Evolutionary conservation across 257 asterid species (phyloP).

Genomic region (Oldenlandia corymbosa): DNA sequence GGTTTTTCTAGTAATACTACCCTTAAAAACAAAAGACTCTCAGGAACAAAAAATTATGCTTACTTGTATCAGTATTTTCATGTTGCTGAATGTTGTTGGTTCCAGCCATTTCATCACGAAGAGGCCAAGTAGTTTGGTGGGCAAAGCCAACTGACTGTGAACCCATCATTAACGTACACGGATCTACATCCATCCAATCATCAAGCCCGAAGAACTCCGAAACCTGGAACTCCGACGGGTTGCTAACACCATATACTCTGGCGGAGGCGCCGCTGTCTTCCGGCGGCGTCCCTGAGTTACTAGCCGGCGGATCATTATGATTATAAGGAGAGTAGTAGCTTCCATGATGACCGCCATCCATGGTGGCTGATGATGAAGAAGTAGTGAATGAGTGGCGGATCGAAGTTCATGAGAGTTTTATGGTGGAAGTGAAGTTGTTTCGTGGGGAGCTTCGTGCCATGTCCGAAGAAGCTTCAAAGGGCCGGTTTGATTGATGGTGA

Average conservation of each 20-base stretch:
- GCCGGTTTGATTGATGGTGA: slow-evolving; percentile 41
- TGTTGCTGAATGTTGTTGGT: slow-evolving; percentile 25
- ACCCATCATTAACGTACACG: slow-evolving; percentile 21
- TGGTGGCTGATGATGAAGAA: background rate
- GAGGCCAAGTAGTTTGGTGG: too few relatives aligned
- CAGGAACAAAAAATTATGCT: slow-evolving; percentile 16
- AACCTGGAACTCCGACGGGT: slow-evolving; percentile 26
- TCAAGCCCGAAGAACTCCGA: slow-evolving; percentile 51
- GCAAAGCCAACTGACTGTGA: slow-evolving; percentile 25
- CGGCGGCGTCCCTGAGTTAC: background rate
- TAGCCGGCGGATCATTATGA: too few relatives aligned
- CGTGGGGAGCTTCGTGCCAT: slow-evolving; percentile 48
- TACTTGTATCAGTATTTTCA: slow-evolving; percentile 41
- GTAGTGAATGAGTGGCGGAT: background rate
- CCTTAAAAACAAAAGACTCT: background rate
- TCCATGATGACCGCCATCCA: background rate
- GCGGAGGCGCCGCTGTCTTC: background rate
- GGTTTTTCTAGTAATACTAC: too few relatives aligned
- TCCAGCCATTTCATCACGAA: slow-evolving; percentile 11
- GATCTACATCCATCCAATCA: slow-evolving; percentile 53
- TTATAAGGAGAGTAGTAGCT: background rate
- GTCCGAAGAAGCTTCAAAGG: slow-evolving; percentile 70
- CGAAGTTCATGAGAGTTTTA: slow-evolving; percentile 5
- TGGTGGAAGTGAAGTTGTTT: slow-evolving; percentile 14
- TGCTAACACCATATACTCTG: too few relatives aligned